phyloP scores from a whole-genome alignment of 768 basidiomycete species.

The Termitomyces sp. region DNA sequence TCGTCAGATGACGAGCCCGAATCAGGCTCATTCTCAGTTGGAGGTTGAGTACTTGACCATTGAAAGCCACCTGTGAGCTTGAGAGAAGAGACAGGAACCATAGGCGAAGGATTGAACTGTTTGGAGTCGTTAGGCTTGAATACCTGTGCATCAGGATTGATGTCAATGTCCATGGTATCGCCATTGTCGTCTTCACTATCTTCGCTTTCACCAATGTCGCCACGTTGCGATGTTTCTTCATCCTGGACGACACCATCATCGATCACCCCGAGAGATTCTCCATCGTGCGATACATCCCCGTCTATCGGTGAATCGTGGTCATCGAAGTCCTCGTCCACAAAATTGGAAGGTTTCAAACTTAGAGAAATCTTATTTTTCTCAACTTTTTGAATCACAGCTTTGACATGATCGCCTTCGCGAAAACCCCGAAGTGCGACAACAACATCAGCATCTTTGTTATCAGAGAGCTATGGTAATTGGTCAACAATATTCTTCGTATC shows the following conservation, averaged over 20 bases:
- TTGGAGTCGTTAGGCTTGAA: conserved; percentile 12
- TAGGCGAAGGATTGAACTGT: conserved; percentile 3
- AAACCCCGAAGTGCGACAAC: conserved; percentile 75
- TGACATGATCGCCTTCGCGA: conserved; percentile 83
- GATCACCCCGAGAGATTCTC: not conserved
- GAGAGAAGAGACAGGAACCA: conserved; percentile 34
- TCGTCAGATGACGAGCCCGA: conserved; percentile 45
- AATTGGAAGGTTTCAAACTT: conserved; percentile 87
- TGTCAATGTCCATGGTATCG: conserved; percentile 43
- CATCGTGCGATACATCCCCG: conserved; percentile 14
- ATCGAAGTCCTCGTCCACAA: conserved; percentile 61
- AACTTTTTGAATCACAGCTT: conserved; percentile 69
- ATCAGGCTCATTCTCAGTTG: conserved; percentile 36
- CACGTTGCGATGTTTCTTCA: conserved; percentile 19
- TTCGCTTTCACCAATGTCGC: conserved; percentile 14
- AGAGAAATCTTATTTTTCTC: conserved; percentile 80
- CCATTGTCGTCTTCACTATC: conserved; percentile 26
- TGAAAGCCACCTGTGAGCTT: conserved; percentile 63
- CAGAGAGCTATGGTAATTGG: conserved; percentile 62
- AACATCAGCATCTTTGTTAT: conserved; percentile 81
- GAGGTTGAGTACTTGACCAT: conserved; percentile 51
- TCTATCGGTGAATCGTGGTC: conserved; percentile 29
- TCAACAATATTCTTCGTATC: not conserved
- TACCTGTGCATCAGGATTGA: conserved; percentile 28
- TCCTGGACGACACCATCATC: conserved; percentile 23